A percentile compares a stretch with the other conserved stretches of the same genome.
phyloP scores from a whole-genome alignment of 805 yeast species.

The Yarrowia osloensis region DNA sequence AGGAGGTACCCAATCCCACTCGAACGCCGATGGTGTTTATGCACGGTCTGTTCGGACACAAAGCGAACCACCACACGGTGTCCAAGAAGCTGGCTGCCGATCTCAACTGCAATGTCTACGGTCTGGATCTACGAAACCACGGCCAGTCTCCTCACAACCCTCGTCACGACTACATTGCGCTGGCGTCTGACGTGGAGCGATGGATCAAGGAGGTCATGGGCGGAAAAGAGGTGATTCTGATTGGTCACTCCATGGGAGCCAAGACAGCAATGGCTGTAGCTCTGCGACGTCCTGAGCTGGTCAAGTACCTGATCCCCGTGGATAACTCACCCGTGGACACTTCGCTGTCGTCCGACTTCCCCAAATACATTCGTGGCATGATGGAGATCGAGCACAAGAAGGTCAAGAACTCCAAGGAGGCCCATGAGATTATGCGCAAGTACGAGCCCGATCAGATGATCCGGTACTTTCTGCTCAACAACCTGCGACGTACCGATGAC shows the following conservation, averaged over 20 bases:
- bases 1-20: conserved; percentile 39
- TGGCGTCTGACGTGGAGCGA: conserved; percentile 82
- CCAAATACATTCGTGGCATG: conserved; percentile 65
- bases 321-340: conserved; percentile 87
- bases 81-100: conserved; percentile 49
- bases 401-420: conserved; percentile 60
- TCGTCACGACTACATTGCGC: conserved; percentile 73
- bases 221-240: conserved; percentile 41
- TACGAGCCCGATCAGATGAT: conserved; percentile 63
- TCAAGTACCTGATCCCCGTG: conserved; percentile 67
- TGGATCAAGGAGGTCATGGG: conserved; percentile 55
- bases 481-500: conserved; percentile 53
- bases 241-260: conserved; percentile 70
- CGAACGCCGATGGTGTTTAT: conserved; percentile 67
- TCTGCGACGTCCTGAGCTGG: conserved; percentile 61
- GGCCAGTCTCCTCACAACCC: conserved; percentile 84
- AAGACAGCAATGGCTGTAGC: conserved; percentile 89
- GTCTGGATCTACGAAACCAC: conserved; percentile 78
- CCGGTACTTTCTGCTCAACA: conserved; percentile 77
- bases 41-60: conserved; percentile 90
- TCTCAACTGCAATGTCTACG: conserved; percentile 42
- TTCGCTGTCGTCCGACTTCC: conserved; percentile 59
- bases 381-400: conserved; percentile 53
- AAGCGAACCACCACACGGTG: conserved; percentile 77
- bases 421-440: conserved; percentile 60